Conservation (phyloP, 768 basidiomycete species). For the Boletus patriciae region DNA sequence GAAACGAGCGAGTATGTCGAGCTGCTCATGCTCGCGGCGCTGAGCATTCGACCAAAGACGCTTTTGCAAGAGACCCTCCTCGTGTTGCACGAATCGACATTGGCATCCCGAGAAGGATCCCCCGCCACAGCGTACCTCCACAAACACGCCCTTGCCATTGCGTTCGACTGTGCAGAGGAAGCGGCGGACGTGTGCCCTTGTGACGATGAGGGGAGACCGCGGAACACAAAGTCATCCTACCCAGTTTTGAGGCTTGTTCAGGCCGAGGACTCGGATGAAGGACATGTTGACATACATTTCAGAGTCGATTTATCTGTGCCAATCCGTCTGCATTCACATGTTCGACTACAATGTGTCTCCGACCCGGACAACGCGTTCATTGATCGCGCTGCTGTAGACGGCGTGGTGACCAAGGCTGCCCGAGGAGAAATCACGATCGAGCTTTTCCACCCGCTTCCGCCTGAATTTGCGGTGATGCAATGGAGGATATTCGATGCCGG, state of each 20-base stretch:
- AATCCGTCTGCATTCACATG: constrained; percentile 63
- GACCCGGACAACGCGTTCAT: constrained; percentile 51
- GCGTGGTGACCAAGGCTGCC: constrained; percentile 52
- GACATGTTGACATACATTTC: constrained; percentile 50
- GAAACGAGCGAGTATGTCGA: constrained; percentile 47
- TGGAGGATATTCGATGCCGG: constrained; percentile 68
- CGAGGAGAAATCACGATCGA: constrained; percentile 57
- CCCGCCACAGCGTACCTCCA: constrained; percentile 45
- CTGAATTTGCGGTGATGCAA: constrained; percentile 57
- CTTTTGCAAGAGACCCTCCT: constrained; percentile 61
- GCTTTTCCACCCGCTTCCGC: constrained; percentile 57
- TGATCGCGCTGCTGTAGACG: constrained; percentile 52
- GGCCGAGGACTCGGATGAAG: constrained; percentile 27
- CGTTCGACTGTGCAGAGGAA: constrained; percentile 66
- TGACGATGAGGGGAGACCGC: constrained; percentile 57
- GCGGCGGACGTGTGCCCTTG: constrained; percentile 68
- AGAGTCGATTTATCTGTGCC: constrained; percentile 52
- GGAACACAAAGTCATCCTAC: constrained; percentile 39
- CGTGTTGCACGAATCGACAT: constrained; percentile 53
- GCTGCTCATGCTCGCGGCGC: constrained; percentile 49
- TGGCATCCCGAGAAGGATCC: constrained; percentile 20
- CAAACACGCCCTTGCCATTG: constrained; percentile 55
- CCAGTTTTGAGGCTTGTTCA: constrained; percentile 25
- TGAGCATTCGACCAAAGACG: constrained; percentile 51
- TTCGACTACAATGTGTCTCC: constrained; percentile 59